phyloP scores from a whole-genome alignment of 2,329 filamentous ascomycete species.

The Pezicula radicicola region DNA sequence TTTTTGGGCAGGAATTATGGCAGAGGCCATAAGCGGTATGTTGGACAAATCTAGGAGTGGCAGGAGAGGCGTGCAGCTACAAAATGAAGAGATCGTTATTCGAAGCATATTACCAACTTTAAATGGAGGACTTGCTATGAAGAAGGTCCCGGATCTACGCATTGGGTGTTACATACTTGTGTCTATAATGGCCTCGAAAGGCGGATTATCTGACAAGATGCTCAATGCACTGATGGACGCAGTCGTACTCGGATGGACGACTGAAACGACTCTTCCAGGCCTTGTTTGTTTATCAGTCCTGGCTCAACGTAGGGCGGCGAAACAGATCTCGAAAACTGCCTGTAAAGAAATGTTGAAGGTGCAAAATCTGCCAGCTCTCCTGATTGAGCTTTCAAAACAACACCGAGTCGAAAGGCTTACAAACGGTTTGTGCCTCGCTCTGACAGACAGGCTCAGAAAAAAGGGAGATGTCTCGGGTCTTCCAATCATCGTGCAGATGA shows the following conservation, averaged over 20 bases:
- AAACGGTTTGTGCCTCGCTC: slow-evolving; percentile 66
- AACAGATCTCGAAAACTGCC: slow-evolving; percentile 66
- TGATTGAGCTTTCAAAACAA: slow-evolving; percentile 60
- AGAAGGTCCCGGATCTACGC: slow-evolving; percentile 73
- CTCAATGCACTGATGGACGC: slow-evolving; percentile 90
- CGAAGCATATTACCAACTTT: slow-evolving; percentile 67
- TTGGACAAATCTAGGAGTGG: slow-evolving; percentile 76
- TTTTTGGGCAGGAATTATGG: slow-evolving; percentile 88
- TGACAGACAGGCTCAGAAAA: slow-evolving; percentile 59
- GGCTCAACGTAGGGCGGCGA: slow-evolving; percentile 72
- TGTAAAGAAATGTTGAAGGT: slow-evolving; percentile 66
- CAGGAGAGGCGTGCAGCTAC: slow-evolving; percentile 69
- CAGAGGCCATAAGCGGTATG: slow-evolving; percentile 81
- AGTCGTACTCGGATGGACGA: slow-evolving; percentile 72
- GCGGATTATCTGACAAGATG: slow-evolving; percentile 72
- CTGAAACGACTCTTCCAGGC: slow-evolving; percentile 68
- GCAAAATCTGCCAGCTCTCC: slow-evolving; percentile 53
- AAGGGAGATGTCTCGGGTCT: slow-evolving; percentile 56
- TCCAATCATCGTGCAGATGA: slow-evolving; percentile 56
- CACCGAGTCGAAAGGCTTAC: slow-evolving; percentile 69
- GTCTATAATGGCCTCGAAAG: slow-evolving; percentile 80
- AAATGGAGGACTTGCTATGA: slow-evolving; percentile 73
- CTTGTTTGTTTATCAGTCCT: slow-evolving; percentile 79
- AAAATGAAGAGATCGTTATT: slow-evolving; percentile 76
- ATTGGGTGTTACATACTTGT: slow-evolving; percentile 90